Evolutionary conservation across 768 basidiomycete species (phyloP).

Genomic region (Mycena filopes): DNA sequence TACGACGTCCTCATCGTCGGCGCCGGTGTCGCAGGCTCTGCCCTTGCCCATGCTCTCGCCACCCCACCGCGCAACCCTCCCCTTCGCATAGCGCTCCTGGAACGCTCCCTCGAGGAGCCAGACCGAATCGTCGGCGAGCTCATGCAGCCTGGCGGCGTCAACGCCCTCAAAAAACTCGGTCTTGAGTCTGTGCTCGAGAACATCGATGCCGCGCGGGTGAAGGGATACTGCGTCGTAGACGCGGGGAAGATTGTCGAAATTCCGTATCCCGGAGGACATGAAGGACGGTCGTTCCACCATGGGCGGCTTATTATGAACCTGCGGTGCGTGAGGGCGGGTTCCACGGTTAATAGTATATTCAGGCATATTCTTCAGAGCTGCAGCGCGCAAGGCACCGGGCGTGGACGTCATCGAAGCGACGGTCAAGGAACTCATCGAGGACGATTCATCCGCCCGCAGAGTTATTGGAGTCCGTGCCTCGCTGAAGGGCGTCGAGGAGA

Average conservation of each 20-base stretch:
- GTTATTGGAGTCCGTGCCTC: constrained; percentile 78
- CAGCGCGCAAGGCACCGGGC: constrained; percentile 66
- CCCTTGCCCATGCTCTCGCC: constrained; percentile 88
- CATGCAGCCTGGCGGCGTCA: constrained; percentile 91
- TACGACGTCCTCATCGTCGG: constrained; percentile 93
- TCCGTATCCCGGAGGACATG: constrained; percentile 79
- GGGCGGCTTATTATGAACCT: constrained; percentile 88
- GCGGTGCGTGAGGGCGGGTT: constrained; percentile 45
- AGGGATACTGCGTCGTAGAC: constrained; percentile 86
- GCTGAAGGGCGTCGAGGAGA: constrained; percentile 43
- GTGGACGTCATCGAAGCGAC: constrained; percentile 90
- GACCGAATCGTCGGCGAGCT: constrained; percentile 98
- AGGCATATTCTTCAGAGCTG: constrained; percentile 43
- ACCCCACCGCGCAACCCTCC: constrained; percentile 62
- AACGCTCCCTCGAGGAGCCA: constrained; percentile 91
- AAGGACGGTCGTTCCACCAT: constrained; percentile 94
- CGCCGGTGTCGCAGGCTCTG: constrained; percentile 89
- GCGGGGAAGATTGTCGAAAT: constrained; percentile 80
- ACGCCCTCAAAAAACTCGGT: constrained; percentile 80
- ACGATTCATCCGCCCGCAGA: constrained; percentile 50
- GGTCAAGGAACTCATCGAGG: constrained; percentile 79
- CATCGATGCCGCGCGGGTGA: constrained; percentile 86
- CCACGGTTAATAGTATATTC: not conserved
- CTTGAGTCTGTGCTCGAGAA: constrained; percentile 79
- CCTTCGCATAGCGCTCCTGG: constrained; percentile 84